Base-by-base conservation (phyloP, 805 yeast species). In the Metschnikowia gruessii region DNA sequence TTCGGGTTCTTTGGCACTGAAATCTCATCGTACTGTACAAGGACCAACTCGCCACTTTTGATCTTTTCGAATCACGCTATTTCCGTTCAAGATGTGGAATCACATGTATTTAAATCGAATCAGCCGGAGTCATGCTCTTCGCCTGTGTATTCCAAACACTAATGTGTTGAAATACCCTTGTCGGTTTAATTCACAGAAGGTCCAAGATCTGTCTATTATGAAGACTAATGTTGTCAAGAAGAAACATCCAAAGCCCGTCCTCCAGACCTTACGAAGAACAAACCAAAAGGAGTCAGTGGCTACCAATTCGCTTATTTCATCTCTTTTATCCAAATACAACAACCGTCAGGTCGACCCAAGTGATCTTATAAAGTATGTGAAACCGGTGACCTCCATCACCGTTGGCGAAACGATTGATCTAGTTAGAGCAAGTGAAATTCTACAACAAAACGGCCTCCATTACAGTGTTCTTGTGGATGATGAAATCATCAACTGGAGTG, bases 361-460 rank as follows among this genome's bases (percentile, higher is more conserved):
- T 11, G 61, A 63, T 28, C 53, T 66, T 37, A 63, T 57, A 26
- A 57, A 58, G 39, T 58, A 62, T 49, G 55, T 68, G 19, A 54
- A 58, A 17, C 77, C 85, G 0, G 87, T 87, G 45, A 82, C 87
- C 0, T 78, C 91, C 1, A 76, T 83, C 3, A 85, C 95, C 1
- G 74, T 82, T 0, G 83, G 90, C 51, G 96, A 90, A 55, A 60
- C 70, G 6, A 87, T 87, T 52, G 82, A 87, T 58, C 68, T 90
- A 37, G 64, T 66, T 0, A 63, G 63, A 41, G 79, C 78, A 2
- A 53, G 70, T n/a, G 62, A 68, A 3, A 62, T 69, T 5, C 55
- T 61, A 4, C 58, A 67, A 28, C 50, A 63, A 26, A 65, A 70
- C 30, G 55, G 55, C 13, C 46, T 52, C 7, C 48, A 43, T n/a